phyloP scores from a whole-genome alignment of 306 rosid genomes.

The Cucumis sativus region DNA sequence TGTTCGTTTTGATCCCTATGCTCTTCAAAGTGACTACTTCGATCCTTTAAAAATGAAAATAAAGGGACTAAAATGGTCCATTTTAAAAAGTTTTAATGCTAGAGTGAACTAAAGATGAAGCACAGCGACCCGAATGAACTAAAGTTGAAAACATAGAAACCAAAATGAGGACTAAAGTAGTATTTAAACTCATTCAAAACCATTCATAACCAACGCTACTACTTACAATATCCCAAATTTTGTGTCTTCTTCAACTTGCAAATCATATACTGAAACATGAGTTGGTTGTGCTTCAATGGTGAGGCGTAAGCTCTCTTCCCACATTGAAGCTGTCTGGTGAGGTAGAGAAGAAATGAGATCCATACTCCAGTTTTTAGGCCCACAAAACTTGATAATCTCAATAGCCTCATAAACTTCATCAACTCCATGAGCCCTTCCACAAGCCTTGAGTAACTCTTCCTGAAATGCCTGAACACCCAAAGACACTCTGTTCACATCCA shows the following conservation, averaged over 20 bases:
- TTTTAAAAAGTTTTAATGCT: too few relatives aligned
- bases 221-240: constrained; percentile 75
- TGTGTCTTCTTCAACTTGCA: constrained; percentile 84
- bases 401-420: constrained; percentile 72
- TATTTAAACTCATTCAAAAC: not conserved
- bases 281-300: constrained; percentile 54
- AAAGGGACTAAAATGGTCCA: too few relatives aligned
- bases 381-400: constrained; percentile 48
- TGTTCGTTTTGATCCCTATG: too few relatives aligned
- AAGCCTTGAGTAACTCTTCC: constrained; percentile 55
- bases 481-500: constrained; percentile 86
- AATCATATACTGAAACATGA: constrained; percentile 83
- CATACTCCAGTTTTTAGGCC: constrained; percentile 78
- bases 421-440: constrained; percentile 87
- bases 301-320: constrained; percentile 75
- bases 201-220: not conserved
- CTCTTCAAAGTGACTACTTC: too few relatives aligned
- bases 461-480: constrained; percentile 95
- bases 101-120: too few relatives aligned
- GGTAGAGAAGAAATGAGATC: constrained; percentile 91
- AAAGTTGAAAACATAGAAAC: too few relatives aligned
- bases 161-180: too few relatives aligned
- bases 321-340: constrained; percentile 62
- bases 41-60: too few relatives aligned
- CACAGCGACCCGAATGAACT: too few relatives aligned